phyloP scores from a whole-genome alignment of 2,329 filamentous ascomycete species.

The Microsporum audouinii region DNA sequence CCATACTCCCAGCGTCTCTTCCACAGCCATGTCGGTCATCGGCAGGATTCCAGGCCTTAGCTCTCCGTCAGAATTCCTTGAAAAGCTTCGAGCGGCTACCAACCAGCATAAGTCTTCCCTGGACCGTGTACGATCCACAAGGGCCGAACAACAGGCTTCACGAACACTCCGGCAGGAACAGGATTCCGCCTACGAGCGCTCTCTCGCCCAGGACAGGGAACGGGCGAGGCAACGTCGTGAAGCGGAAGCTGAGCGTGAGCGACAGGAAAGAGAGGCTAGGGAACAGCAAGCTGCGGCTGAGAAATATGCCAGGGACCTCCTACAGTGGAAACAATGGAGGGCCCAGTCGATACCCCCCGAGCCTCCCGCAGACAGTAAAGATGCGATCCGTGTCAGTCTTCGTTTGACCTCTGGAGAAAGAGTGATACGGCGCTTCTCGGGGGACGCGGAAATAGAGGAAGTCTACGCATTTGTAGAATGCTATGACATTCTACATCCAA shows the following conservation, averaged over 20 bases:
- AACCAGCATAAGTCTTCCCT: slow-evolving; percentile 66
- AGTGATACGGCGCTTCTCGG: slow-evolving; percentile 62
- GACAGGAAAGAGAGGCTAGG: slow-evolving; percentile 55
- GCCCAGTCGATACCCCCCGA: slow-evolving; percentile 56
- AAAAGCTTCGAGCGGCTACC: slow-evolving; percentile 63
- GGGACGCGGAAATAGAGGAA: slow-evolving; percentile 65
- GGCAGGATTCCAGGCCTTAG: slow-evolving; percentile 65
- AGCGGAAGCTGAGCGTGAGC: slow-evolving; percentile 54
- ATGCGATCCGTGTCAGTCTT: slow-evolving; percentile 59
- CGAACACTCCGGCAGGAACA: slow-evolving; percentile 75
- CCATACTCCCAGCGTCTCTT: slow-evolving; percentile 72
- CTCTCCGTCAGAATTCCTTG: slow-evolving; percentile 57
- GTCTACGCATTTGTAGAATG: slow-evolving; percentile 96
- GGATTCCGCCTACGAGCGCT: slow-evolving; percentile 86
- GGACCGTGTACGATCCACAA: slow-evolving; percentile 59
- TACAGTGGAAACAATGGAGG: slow-evolving; percentile 74
- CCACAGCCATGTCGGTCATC: slow-evolving; percentile 81
- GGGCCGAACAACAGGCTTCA: slow-evolving; percentile 69
- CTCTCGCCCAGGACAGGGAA: slow-evolving; percentile 75
- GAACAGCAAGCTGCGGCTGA: slow-evolving; percentile 53
- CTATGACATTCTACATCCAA: slow-evolving; percentile 51
- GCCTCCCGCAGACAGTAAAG: slow-evolving; percentile 52
- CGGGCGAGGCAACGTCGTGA: slow-evolving; percentile 65
- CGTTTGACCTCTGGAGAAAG: slow-evolving; percentile 56
- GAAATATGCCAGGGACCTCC: slow-evolving; percentile 41